Percentiles rank a stretch among this genome's conserved stretches.
Evolutionary conservation across 169 alveolate species (phyloP).

Genomic region (Theileria equi): DNA sequence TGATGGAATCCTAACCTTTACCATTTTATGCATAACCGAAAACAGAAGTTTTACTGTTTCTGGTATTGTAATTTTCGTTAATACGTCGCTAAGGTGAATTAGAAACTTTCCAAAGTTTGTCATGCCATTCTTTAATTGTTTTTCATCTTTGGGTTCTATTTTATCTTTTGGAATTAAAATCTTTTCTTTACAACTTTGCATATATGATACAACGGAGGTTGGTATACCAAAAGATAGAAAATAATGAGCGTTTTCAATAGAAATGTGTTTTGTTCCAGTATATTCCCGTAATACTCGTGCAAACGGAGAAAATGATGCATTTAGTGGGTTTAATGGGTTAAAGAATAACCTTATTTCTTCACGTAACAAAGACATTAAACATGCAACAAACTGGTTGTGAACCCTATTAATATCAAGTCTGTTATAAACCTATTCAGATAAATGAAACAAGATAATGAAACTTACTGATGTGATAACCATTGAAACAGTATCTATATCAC

Average conservation of each 20-base stretch:
- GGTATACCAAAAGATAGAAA: constrained; percentile 20
- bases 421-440: constrained; percentile 18
- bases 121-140: constrained; percentile 15
- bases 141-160: constrained; percentile 5
- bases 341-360: constrained; percentile 51
- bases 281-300: constrained; percentile 35
- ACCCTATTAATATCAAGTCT: constrained; percentile 24
- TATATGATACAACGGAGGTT: constrained; percentile 21
- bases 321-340: constrained; percentile 46
- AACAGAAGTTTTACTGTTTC: constrained; percentile 25
- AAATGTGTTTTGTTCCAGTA: constrained; percentile 5
- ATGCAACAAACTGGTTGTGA: constrained; percentile 50
- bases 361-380: constrained; percentile 34
- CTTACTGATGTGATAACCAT: constrained; percentile 23
- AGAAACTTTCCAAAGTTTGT: constrained; percentile 25
- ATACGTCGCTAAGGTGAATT: constrained; percentile 19
- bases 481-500: constrained; percentile 22
- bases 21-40: constrained; percentile 41
- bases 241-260: constrained; percentile 23
- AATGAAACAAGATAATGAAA: not conserved
- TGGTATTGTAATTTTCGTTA: constrained; percentile 11
- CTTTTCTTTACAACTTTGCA: not conserved
- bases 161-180: constrained; percentile 12
- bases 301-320: constrained; percentile 54
- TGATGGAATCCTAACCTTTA: constrained; percentile 52